Base-by-base conservation (phyloP, 768 basidiomycete genomes). In the Rhodotorula toruloides region DNA sequence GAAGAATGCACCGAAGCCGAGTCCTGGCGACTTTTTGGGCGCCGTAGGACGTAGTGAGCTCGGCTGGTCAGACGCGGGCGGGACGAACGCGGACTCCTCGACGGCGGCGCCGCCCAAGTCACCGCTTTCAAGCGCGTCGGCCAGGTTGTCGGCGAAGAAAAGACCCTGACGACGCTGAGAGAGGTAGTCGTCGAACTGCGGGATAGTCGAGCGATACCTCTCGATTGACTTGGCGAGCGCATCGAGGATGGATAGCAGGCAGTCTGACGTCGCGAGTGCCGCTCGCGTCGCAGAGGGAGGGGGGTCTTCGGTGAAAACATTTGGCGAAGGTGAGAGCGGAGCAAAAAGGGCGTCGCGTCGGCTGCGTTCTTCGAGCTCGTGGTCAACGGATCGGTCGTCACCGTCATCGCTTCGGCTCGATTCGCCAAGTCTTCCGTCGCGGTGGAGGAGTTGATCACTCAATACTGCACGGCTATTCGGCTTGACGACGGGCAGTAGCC, bases 61-160 rank as follows among this genome's bases (percentile, higher is more conserved):
- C 17, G 54, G 22, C 6, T 39, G n/a, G 13, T 61, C 43, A 22
- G 64, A 40, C 2, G 67, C 48, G 16, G 64, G 50, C n/a, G 48
- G 52, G 27, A 31, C 39, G 52, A 71, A 54, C 56, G 74, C 52
- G 52, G 59, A 54, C 49, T 60, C 49, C 37, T 59, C 59, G 40
- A 53, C 22, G 3, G 27, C 49, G 0, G 49, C 53, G 9, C 39
- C 66, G 46, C 59, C 52, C 19, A 91, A 79, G 21, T 81, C 82
- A n/a, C n/a, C n/a, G 52, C 91, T 79, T 50, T 82, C 87, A 63
- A 97, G 80, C 7, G 93, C 93, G 73, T 97, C 94, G 42, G 86
- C 88, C 42, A 96, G 79, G 75, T 92, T 92, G 78, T 96, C 92
- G 7, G 88, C 87, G 77, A 94, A 96, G 25, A 94, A 78, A 14